Evolutionary conservation across 768 basidiomycete genomes (phyloP).

Genomic region (Basidioascus undulatus): DNA sequence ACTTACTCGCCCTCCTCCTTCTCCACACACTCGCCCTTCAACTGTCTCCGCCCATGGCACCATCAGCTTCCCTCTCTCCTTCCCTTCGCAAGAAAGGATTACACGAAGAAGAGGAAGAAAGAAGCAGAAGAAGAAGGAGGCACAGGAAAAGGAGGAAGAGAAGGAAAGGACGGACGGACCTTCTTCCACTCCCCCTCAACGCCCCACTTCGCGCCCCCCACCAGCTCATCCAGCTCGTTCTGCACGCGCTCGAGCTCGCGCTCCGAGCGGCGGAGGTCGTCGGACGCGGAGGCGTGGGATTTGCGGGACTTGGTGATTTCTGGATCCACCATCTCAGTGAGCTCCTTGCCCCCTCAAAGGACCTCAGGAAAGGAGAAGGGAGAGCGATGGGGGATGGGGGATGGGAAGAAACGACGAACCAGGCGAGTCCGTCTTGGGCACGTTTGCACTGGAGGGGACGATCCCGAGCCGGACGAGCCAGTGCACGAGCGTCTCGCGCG

Average conservation of each 20-base stretch:
- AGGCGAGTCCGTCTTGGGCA: constrained; percentile 4
- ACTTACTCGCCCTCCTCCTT: constrained; percentile 77
- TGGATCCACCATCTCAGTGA: neutral
- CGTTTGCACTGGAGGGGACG: constrained; percentile 13
- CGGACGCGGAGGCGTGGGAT: constrained; percentile 16
- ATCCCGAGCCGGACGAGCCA: constrained; percentile 44
- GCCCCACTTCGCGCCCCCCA: constrained; percentile 28
- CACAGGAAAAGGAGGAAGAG: too few relatives aligned
- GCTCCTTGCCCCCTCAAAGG: neutral
- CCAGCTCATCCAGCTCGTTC: constrained; percentile 30
- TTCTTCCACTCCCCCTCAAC: constrained; percentile 86
- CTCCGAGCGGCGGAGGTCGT: constrained; percentile 38
- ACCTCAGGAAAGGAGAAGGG: too few relatives aligned
- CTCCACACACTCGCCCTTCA: constrained; percentile 54
- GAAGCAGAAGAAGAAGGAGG: too few relatives aligned
- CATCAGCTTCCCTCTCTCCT: too few relatives aligned
- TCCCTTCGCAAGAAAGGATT: too few relatives aligned
- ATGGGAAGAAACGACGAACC: neutral
- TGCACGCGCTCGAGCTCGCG: constrained; percentile 22
- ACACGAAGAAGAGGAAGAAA: too few relatives aligned
- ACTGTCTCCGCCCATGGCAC: too few relatives aligned
- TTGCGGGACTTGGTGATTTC: constrained; percentile 18
- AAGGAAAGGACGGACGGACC: too few relatives aligned
- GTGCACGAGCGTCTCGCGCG: constrained; percentile 35
- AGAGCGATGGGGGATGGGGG: too few relatives aligned